Percentiles rank a stretch among this genome's conserved stretches.
Evolutionary conservation across 495 filamentous ascomycete genomes (phyloP).

Genomic region (Daldinia caldariorum): DNA sequence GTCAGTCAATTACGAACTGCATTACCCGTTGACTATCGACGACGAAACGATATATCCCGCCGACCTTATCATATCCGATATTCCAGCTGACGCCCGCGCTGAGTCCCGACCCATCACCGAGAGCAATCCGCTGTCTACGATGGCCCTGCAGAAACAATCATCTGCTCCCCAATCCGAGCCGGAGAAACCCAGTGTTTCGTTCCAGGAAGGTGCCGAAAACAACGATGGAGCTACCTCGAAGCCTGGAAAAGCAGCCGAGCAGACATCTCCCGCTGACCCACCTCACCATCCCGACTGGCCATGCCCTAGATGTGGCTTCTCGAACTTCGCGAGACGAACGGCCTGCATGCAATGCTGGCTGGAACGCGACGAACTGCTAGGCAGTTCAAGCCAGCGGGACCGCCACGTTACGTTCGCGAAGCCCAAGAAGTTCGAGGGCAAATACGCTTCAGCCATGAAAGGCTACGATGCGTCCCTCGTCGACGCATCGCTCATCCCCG

Average conservation of each 20-base stretch:
- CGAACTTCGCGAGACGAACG: background rate
- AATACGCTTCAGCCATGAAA: background rate
- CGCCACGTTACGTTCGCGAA: background rate
- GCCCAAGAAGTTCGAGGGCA: conserved; percentile 1
- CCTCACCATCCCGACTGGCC: background rate
- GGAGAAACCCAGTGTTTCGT: background rate
- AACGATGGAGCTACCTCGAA: background rate
- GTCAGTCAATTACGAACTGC: background rate
- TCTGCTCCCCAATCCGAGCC: background rate
- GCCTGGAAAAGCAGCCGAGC: background rate
- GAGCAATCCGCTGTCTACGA: background rate
- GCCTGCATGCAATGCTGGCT: background rate
- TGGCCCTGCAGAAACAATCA: background rate
- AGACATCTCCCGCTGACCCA: background rate
- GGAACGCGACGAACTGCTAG: background rate
- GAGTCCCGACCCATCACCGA: background rate
- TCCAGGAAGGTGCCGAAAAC: background rate
- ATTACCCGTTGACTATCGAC: background rate
- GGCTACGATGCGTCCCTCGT: background rate
- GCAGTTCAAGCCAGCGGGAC: background rate
- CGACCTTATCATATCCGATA: background rate
- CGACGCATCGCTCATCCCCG: background rate
- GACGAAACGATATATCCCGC: background rate
- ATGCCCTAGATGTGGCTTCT: background rate
- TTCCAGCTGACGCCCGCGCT: background rate